phyloP scores from a whole-genome alignment of 768 basidiomycete genomes.

The Calvatia gigantea region DNA sequence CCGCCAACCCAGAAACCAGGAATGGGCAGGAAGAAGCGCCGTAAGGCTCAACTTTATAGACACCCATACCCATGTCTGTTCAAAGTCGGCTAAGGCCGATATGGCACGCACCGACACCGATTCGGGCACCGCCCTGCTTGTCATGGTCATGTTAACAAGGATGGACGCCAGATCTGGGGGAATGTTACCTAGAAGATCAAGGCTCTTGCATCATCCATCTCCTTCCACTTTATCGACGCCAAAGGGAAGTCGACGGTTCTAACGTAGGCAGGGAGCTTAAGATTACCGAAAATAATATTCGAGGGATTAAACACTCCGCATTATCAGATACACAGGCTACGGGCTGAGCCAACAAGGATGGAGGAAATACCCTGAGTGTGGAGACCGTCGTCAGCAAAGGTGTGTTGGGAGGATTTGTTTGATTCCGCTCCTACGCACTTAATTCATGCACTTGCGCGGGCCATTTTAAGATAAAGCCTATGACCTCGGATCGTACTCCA shows the following conservation, averaged over 20 bases:
- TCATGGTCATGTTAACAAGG: too few relatives aligned
- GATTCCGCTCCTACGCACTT: neutral
- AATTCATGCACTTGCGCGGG: neutral
- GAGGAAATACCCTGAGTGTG: slow-evolving; percentile 15
- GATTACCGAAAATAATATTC: slow-evolving; percentile 34
- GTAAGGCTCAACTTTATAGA: neutral
- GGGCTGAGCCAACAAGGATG: neutral
- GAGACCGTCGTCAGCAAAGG: slow-evolving; percentile 35
- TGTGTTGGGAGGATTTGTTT: slow-evolving; percentile 9
- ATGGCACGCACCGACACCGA: neutral
- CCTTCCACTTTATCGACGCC: slow-evolving; percentile 35
- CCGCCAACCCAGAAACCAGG: neutral
- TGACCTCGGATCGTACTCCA: neutral
- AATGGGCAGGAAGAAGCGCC: neutral
- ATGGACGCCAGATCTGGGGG: slow-evolving; percentile 32
- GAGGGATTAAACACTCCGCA: slow-evolving; percentile 14
- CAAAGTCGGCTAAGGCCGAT: neutral
- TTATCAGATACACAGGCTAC: neutral
- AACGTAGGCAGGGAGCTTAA: slow-evolving; percentile 35
- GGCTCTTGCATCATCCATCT: slow-evolving; percentile 26
- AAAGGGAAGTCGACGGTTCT: slow-evolving; percentile 33
- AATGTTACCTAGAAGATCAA: slow-evolving; percentile 39
- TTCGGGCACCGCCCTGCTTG: neutral
- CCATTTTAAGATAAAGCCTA: neutral
- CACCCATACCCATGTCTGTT: neutral